Conservation (phyloP, 1,139 yeast species). For the Hyphopichia fennica region DNA sequence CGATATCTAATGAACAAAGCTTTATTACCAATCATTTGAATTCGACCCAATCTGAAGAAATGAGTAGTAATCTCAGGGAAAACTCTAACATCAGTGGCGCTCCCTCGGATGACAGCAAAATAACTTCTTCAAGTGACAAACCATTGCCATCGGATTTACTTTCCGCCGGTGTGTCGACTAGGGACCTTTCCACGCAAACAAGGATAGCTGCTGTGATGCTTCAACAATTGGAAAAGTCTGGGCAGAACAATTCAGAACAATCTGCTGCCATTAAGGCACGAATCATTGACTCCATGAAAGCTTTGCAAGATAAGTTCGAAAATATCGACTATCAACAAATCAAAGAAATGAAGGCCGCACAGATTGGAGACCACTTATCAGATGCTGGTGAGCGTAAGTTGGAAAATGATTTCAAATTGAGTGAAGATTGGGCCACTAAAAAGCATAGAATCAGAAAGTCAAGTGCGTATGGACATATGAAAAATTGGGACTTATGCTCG, state of each 20-base stretch:
- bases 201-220: conserved; percentile 94
- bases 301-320: conserved; percentile 68
- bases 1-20: too few species aligned
- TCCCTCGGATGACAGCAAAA: too few species aligned
- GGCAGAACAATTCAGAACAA: conserved; percentile 68
- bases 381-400: conserved; percentile 87
- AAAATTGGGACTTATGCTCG: conserved; percentile 92
- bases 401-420: conserved; percentile 87
- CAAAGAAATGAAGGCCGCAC: too few species aligned
- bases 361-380: too few species aligned
- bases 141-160: too few species aligned
- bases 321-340: conserved; percentile 48
- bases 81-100: too few species aligned
- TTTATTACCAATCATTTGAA: too few species aligned
- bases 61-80: too few species aligned
- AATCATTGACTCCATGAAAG: conserved; percentile 86
- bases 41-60: too few species aligned
- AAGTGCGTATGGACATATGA: conserved; percentile 80
- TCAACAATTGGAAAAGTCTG: conserved; percentile 79
- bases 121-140: too few species aligned
- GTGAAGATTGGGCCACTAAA: conserved; percentile 90
- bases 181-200: conserved; percentile 84
- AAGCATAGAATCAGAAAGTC: conserved; percentile 74
- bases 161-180: conserved; percentile 23
- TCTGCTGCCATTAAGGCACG: conserved; percentile 69